phyloP scores from a whole-genome alignment of 106 monocot species.

The Allium cepa region DNA sequence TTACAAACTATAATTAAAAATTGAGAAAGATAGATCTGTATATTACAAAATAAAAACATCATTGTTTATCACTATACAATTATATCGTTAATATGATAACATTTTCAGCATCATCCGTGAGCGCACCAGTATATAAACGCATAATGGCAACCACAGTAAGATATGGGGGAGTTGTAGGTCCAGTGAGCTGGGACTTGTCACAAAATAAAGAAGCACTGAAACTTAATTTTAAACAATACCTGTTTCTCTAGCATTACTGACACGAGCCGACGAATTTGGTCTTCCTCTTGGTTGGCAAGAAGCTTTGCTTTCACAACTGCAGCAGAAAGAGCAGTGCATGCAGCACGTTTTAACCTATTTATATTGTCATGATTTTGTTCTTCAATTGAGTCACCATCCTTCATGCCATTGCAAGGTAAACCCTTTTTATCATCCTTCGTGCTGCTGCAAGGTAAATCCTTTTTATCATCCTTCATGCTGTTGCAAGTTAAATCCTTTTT shows the following conservation, averaged over 20 bases:
- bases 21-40: too few relatives aligned
- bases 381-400: slow-evolving; percentile 5
- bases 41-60: too few relatives aligned
- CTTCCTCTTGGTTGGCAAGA: slow-evolving; percentile 81
- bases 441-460: not conserved
- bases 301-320: slow-evolving; percentile 85
- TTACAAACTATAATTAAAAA: too few relatives aligned
- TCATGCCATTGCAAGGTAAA: slow-evolving; percentile 9
- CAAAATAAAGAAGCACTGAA: not conserved
- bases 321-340: slow-evolving; percentile 76
- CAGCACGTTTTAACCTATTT: slow-evolving; percentile 65
- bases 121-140: too few relatives aligned
- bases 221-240: slow-evolving; percentile 23
- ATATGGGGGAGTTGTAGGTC: too few relatives aligned
- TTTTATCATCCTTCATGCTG: slow-evolving; percentile 7
- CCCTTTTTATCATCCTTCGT: slow-evolving; percentile 12
- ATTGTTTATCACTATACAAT: too few relatives aligned
- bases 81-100: too few relatives aligned
- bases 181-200: too few relatives aligned
- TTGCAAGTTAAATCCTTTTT: too few relatives aligned
- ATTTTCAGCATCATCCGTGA: too few relatives aligned
- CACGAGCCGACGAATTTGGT: slow-evolving; percentile 61
- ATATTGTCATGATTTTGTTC: slow-evolving; percentile 21
- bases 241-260: slow-evolving; percentile 71
- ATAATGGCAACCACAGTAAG: too few relatives aligned